These are phyloP conservation scores for Candida adriatica DNA, from an alignment of 805 yeast species.

Conservation along the genomic window DNA sequence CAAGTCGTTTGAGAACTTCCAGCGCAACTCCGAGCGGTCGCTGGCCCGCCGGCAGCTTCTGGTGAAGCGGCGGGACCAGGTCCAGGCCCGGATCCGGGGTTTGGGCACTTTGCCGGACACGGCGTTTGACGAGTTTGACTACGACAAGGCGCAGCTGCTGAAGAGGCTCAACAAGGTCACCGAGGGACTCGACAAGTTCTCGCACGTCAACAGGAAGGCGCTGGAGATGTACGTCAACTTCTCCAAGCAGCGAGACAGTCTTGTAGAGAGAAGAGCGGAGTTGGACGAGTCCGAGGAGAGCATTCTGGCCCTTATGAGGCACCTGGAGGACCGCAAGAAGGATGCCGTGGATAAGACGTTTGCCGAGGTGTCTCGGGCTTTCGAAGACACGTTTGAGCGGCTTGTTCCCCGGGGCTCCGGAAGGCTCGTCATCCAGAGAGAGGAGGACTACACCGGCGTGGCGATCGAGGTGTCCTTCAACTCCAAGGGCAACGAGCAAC, in stretches of 20 bases:
- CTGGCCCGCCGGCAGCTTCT: conserved; percentile 57
- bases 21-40: conserved; percentile 57
- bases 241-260: conserved; percentile 61
- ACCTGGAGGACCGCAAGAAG: conserved; percentile 70
- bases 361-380: conserved; percentile 65
- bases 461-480: conserved; percentile 86
- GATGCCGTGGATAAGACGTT: conserved; percentile 78
- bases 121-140: conserved; percentile 40
- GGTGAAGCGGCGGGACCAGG: conserved; percentile 57
- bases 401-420: conserved; percentile 85
- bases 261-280: conserved; percentile 59
- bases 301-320: conserved; percentile 62
- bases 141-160: conserved; percentile 45
- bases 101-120: conserved; percentile 89
- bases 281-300: conserved; percentile 64
- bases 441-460: conserved; percentile 57
- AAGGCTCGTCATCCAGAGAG: conserved; percentile 49
- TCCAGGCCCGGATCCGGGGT: conserved; percentile 67
- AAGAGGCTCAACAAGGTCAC: conserved; percentile 46
- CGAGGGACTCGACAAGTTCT: conserved; percentile 51
- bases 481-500: conserved; percentile 78
- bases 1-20: conserved; percentile 50
- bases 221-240: conserved; percentile 74
- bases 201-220: conserved; percentile 85
- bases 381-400: conserved; percentile 66